phyloP scores from a whole-genome alignment of 768 basidiomycete species.

The Mycena latifolia region DNA sequence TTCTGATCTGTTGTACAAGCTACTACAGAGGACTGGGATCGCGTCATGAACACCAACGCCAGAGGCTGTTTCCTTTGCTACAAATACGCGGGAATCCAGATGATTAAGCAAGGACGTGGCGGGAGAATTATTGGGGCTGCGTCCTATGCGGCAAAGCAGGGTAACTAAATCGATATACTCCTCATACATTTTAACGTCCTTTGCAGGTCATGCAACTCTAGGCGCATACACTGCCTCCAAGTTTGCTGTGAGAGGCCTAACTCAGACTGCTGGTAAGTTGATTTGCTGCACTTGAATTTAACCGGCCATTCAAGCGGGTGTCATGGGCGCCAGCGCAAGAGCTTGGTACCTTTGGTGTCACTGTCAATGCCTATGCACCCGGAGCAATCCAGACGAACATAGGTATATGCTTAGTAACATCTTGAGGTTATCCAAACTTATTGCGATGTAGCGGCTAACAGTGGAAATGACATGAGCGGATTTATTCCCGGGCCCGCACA shows the following conservation, averaged over 20 bases:
- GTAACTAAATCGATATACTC: conserved; percentile 23
- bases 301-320: background rate
- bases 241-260: conserved; percentile 57
- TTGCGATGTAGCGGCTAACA: background rate
- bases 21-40: conserved; percentile 39
- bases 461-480: no score
- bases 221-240: conserved; percentile 52
- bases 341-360: conserved; percentile 40
- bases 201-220: background rate
- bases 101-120: conserved; percentile 55
- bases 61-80: conserved; percentile 50
- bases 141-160: conserved; percentile 53
- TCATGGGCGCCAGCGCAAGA: conserved; percentile 42
- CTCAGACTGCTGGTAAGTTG: conserved; percentile 48
- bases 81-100: conserved; percentile 50
- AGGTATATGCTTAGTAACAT: conserved; percentile 7
- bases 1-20: conserved; percentile 20
- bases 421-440: background rate
- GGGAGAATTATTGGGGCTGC: conserved; percentile 54
- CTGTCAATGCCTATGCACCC: conserved; percentile 44
- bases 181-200: background rate
- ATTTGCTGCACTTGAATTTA: background rate
- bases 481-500: no score
- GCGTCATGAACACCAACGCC: conserved; percentile 43
- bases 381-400: conserved; percentile 31